phyloP scores from a whole-genome alignment of 1,284 basidiomycete species.

The Heliocybe sulcata region DNA sequence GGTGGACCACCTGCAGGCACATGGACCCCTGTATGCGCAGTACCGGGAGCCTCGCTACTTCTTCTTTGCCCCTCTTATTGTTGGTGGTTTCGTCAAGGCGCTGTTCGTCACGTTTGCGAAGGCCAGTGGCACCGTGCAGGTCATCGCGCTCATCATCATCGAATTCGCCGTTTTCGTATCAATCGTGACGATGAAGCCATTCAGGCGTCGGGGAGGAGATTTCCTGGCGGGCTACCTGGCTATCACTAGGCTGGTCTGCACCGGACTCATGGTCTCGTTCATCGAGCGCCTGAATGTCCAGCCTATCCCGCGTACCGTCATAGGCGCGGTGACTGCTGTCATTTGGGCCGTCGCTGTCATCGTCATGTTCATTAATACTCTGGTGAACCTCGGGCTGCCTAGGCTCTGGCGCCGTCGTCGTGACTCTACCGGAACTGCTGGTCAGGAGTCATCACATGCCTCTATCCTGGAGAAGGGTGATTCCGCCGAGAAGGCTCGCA shows the following conservation, averaged over 20 bases:
- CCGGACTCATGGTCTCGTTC: conserved; percentile 63
- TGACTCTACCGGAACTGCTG: not conserved
- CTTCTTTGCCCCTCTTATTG: conserved; percentile 47
- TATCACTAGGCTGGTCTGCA: conserved; percentile 53
- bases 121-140: conserved; percentile 59
- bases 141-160: conserved; percentile 62
- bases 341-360: conserved; percentile 54
- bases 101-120: conserved; percentile 71
- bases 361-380: conserved; percentile 50
- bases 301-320: conserved; percentile 69
- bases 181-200: conserved; percentile 48
- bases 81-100: conserved; percentile 56
- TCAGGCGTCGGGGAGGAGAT: conserved; percentile 49
- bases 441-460: conserved; percentile 10
- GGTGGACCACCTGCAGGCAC: conserved; percentile 24
- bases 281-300: conserved; percentile 48
- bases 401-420: conserved; percentile 15
- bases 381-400: conserved; percentile 35
- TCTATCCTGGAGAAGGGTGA: conserved; percentile 13
- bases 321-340: conserved; percentile 59
- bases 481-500: not conserved
- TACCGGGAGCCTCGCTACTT: conserved; percentile 50
- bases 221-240: conserved; percentile 59
- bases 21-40: conserved; percentile 47
- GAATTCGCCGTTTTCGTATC: conserved; percentile 57